phyloP scores from a whole-genome alignment of 148 eudicot species.

The Cornus suecica region DNA sequence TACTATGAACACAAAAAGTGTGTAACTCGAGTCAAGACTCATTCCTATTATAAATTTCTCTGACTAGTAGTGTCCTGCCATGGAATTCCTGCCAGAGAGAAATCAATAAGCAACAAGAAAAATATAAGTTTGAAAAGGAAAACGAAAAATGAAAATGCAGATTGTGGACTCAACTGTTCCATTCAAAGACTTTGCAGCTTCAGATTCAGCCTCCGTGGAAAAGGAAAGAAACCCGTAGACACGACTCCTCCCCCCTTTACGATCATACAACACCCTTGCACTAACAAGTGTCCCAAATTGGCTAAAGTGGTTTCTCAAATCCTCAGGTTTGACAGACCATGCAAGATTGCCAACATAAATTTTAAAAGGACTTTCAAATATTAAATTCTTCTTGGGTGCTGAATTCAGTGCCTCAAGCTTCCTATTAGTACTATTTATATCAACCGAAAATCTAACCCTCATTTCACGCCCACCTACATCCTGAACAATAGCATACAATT shows the following conservation, averaged over 20 bases:
- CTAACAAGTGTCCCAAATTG: slow-evolving; percentile 25
- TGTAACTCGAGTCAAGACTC: slow-evolving; percentile 5
- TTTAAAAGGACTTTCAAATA: slow-evolving; percentile 23
- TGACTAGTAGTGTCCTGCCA: slow-evolving; percentile 17
- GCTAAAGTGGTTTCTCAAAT: slow-evolving; percentile 22
- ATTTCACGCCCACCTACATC: slow-evolving; percentile 26
- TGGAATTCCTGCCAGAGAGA: slow-evolving; percentile 15
- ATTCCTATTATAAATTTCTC: slow-evolving; percentile 15
- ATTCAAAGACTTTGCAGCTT: slow-evolving; percentile 21
- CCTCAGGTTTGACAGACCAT: slow-evolving; percentile 22
- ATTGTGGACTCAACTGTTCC: slow-evolving; percentile 21
- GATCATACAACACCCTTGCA: slow-evolving; percentile 19
- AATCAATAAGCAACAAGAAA: not conserved
- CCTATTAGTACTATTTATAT: slow-evolving; percentile 4
- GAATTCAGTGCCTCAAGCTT: slow-evolving; percentile 6
- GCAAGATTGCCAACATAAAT: slow-evolving; percentile 26
- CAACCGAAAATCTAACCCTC: slow-evolving; percentile 17
- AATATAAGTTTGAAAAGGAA: not conserved
- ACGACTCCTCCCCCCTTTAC: slow-evolving; percentile 21
- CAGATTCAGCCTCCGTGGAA: slow-evolving; percentile 17
- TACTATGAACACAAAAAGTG: not conserved
- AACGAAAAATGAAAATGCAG: not conserved
- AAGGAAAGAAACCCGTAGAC: slow-evolving; percentile 26
- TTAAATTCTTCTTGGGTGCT: slow-evolving; percentile 6
- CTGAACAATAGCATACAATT: slow-evolving; percentile 3